These are phyloP conservation scores for Penicillium cataractarum DNA, from an alignment of 495 filamentous ascomycete genomes.

Conservation along the genomic window DNA sequence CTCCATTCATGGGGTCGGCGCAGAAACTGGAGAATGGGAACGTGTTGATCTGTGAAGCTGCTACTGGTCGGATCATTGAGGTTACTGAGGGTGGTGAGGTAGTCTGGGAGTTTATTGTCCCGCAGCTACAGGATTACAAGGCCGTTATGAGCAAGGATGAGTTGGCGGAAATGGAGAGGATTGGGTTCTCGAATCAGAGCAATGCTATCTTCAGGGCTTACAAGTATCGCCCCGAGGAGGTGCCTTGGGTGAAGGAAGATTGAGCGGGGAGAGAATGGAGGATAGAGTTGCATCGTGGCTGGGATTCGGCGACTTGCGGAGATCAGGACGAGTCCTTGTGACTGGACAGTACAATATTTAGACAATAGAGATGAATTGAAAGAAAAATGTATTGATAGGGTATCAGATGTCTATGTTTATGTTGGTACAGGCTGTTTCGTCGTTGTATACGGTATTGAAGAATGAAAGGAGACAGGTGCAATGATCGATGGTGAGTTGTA, in stretches of 20 bases:
- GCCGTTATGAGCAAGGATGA: slow-evolving; percentile 15
- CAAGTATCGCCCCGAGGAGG: slow-evolving; percentile 24
- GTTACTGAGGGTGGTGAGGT: slow-evolving; percentile 44
- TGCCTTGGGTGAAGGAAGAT: slow-evolving; percentile 25
- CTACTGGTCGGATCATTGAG: slow-evolving; percentile 54
- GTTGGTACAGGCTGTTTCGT: slow-evolving; percentile 6
- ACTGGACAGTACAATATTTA: background rate
- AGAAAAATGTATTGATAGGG: slow-evolving; percentile 8
- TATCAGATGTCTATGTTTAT: slow-evolving; percentile 20
- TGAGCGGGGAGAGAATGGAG: background rate
- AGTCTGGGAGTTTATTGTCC: slow-evolving; percentile 31
- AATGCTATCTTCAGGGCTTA: slow-evolving; percentile 33
- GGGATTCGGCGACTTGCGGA: background rate
- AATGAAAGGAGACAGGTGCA: background rate
- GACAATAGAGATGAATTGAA: background rate
- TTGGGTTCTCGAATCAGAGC: slow-evolving; percentile 27
- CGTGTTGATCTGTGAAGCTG: slow-evolving; percentile 48
- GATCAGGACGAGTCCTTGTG: background rate
- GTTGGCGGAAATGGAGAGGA: slow-evolving; percentile 21
- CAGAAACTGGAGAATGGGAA: slow-evolving; percentile 46
- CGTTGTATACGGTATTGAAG: background rate
- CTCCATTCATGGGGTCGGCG: slow-evolving; percentile 54
- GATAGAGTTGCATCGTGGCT: too few relatives aligned
- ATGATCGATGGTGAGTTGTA: slow-evolving; percentile 4
- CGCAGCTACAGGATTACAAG: slow-evolving; percentile 26